Base-by-base conservation (phyloP, 306 rosid genomes). In the Prunus fruticosa region DNA sequence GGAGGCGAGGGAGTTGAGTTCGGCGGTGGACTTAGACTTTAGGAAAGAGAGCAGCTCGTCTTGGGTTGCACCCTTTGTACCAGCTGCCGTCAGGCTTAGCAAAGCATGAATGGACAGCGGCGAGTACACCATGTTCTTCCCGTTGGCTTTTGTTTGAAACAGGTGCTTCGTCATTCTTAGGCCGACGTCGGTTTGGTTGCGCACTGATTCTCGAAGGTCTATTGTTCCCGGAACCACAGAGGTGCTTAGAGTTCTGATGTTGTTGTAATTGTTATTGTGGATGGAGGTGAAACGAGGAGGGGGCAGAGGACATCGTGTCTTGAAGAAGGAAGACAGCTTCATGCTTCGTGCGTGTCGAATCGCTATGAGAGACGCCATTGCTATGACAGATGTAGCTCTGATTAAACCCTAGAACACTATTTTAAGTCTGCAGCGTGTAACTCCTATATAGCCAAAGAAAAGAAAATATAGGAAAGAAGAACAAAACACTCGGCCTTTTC, bases 41-140 rank as follows among this genome's bases (percentile, higher is more conserved):
- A 77, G 57, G 41, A 58, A 77, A 1, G 45, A 20, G 6, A 77
- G 63, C 23, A 69, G 1, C 64, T 69, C 49, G 13, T 77, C 5
- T 2, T 19, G 22, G 6, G 69, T 28, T 18, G 3, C 2, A 3
- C 76, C 70, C 2, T 38, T 60, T 10, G 53, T 45, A 10, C 75
- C 76, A 3, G 81, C 75, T 2, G 75, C 81, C 10, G 58, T 13
- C 20, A 45, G 5, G 14, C 80, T 69, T 0, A 69, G 32, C 9
- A 69, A 7, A 2, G 58, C 11, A 5, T 77, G 80, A 2, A 68
- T 23, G 9, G 80, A 68, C 18, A 68, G 8, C 11, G 75, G 69
- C 25, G 75, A 69, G 50, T 7, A 47, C 47, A 77, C 61, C 49
- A 45, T 25, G 28, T 77, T 77, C 19, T 5, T 8, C 45, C 19